Evolutionary conservation across 768 basidiomycete species (phyloP).

Genomic region (Mycena leptocephala): DNA sequence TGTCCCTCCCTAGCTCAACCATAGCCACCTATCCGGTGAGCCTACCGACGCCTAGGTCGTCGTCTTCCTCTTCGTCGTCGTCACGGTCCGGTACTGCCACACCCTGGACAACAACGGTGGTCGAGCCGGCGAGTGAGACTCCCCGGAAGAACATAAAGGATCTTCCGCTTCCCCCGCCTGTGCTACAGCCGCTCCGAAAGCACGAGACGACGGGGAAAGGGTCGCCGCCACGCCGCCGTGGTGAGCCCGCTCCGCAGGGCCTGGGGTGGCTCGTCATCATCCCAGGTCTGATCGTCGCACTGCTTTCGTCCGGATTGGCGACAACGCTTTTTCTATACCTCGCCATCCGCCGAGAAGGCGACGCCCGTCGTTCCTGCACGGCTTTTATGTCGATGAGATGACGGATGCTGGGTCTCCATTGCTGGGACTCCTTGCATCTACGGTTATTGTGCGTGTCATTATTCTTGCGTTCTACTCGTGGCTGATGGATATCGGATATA

Average conservation of each 20-base stretch:
- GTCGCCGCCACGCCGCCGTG: background rate
- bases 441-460: constrained; percentile 30
- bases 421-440: constrained; percentile 20
- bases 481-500: background rate
- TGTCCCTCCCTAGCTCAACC: background rate
- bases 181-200: constrained; percentile 36
- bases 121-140: background rate
- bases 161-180: constrained; percentile 23
- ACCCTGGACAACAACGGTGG: constrained; percentile 26
- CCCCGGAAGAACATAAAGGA: background rate
- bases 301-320: constrained; percentile 28
- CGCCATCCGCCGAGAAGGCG: background rate
- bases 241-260: constrained; percentile 5
- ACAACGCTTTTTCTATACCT: constrained; percentile 21
- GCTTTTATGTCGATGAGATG: constrained; percentile 32
- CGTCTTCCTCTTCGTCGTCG: background rate
- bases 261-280: constrained; percentile 31
- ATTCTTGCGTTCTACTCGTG: background rate
- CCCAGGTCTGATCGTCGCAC: constrained; percentile 25
- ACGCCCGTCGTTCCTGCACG: background rate
- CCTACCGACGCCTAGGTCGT: constrained; percentile 16
- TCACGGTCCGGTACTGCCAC: constrained; percentile 9
- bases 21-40: background rate
- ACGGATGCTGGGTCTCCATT: background rate
- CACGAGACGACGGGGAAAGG: constrained; percentile 26